A percentile compares a stretch with the other conserved stretches of the same genome.
phyloP scores from a whole-genome alignment of 1,284 basidiomycete species.

The Pseudozyma pruni region DNA sequence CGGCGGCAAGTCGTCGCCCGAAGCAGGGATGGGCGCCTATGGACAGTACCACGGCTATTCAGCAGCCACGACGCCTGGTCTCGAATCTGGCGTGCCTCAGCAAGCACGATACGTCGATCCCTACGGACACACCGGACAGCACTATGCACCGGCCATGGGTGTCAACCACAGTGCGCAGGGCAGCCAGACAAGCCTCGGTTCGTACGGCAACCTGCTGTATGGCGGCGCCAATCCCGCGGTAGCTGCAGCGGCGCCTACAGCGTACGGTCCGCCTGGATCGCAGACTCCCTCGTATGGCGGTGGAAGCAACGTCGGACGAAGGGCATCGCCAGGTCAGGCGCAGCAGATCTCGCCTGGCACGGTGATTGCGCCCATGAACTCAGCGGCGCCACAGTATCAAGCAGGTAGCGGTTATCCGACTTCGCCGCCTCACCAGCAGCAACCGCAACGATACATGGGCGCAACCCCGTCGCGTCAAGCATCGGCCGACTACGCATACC shows the following conservation, averaged over 20 bases:
- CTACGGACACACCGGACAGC: slow-evolving; percentile 15
- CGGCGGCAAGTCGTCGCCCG: slow-evolving; percentile 35
- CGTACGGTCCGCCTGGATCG: slow-evolving; percentile 12
- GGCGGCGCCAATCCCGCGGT: slow-evolving; percentile 13
- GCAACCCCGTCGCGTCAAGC: slow-evolving; percentile 25
- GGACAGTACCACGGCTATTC: slow-evolving; percentile 25
- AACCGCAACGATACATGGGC: slow-evolving; percentile 27
- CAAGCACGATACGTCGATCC: slow-evolving; percentile 35
- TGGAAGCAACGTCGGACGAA: slow-evolving; percentile 2
- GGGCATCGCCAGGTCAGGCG: slow-evolving; percentile 10
- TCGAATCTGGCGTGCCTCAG: slow-evolving; percentile 23
- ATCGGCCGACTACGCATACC: slow-evolving; percentile 38
- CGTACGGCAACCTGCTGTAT: slow-evolving; percentile 46
- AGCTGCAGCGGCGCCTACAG: slow-evolving; percentile 6
- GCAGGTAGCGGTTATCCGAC: slow-evolving; percentile 23
- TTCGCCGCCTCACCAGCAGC: slow-evolving; percentile 24
- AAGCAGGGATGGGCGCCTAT: slow-evolving; percentile 24
- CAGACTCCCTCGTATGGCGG: slow-evolving; percentile 15
- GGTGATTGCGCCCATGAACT: slow-evolving; percentile 17
- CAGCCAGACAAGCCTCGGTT: slow-evolving; percentile 47
- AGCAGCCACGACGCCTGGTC: slow-evolving; percentile 16
- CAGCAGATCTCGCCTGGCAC: slow-evolving; percentile 46
- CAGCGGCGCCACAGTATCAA: slow-evolving; percentile 12
- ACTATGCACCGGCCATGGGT: slow-evolving; percentile 26
- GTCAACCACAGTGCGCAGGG: slow-evolving; percentile 28